phyloP scores from a whole-genome alignment of 257 asterid species.

The Plantago major region DNA sequence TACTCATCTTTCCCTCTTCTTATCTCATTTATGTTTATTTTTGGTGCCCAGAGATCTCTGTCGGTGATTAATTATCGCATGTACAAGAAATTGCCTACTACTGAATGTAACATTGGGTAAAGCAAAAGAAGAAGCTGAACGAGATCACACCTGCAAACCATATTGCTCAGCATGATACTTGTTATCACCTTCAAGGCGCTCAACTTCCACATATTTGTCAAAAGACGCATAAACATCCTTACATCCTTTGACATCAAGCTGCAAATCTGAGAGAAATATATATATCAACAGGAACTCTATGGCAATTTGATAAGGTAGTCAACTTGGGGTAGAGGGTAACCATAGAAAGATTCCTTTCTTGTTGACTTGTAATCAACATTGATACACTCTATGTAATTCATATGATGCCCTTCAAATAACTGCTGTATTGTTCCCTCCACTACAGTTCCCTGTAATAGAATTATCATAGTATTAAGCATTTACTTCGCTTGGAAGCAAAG shows the following conservation, averaged over 20 bases:
- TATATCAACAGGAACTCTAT: conserved; percentile 19
- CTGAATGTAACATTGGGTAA: too few relatives aligned
- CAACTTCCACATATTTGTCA: conserved; percentile 85
- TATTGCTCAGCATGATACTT: conserved; percentile 69
- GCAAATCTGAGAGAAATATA: conserved; percentile 50
- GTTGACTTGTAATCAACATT: conserved; percentile 80
- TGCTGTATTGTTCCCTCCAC: conserved; percentile 86
- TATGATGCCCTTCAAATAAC: conserved; percentile 85
- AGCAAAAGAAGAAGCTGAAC: too few relatives aligned
- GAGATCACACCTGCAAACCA: conserved; percentile 60
- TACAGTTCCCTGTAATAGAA: conserved; percentile 59
- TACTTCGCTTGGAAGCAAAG: conserved; percentile 1
- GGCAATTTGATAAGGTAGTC: conserved; percentile 11
- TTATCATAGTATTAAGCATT: conserved; percentile 8
- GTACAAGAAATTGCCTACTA: too few relatives aligned
- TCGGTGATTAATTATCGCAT: too few relatives aligned
- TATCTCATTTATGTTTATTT: too few relatives aligned
- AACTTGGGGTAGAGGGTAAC: conserved; percentile 29
- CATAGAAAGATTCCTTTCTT: conserved; percentile 84
- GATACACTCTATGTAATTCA: conserved; percentile 81
- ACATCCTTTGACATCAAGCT: conserved; percentile 83
- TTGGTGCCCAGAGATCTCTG: too few relatives aligned
- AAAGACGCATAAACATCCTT: conserved; percentile 74
- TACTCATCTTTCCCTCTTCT: too few relatives aligned
- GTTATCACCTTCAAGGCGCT: conserved; percentile 75